Base-by-base conservation (phyloP, 2,329 filamentous ascomycete genomes). In the Orbilia brochopaga region DNA sequence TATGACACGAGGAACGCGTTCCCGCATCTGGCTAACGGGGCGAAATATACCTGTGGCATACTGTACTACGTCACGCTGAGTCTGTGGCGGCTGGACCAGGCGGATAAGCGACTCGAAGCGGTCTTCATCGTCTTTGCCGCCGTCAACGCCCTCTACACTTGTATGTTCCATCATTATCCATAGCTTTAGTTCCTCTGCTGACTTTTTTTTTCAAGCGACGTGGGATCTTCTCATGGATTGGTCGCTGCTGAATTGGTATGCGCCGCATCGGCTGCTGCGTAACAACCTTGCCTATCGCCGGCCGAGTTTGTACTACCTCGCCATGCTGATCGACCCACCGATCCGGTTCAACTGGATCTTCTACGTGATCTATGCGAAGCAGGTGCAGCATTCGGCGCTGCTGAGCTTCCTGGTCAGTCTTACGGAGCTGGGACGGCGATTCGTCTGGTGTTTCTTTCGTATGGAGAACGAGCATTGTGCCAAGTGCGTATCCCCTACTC, bases 201-300 rank as follows among this genome's bases (percentile, higher is more conserved):
- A 58, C 50, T 69, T 37, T 48, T 32, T 44, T 40, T 75, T 0
- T 7, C 2, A 61, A 88, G 86, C 88, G 8, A 85, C 96, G 46
- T 99, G 94, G 94, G 94, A 99, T 78, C 81, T 99, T 1, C 87
- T 91, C 74, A 97, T 97, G 90, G 94, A 99, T 79, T 97, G 94
- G 84, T 94, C 90, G 67, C 83, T 97, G n/a, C 84, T 93, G 1
- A 92, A 97, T 76, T 84, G 89, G 0, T 86, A 88, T 62, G 86
- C 90, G 0, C 85, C 85, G 10, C 83, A 90, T 74, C 84, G 82
- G 1, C 83, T 88, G 54, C 85, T 97, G 10, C 88, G 94, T 5
- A 86, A 93, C 67, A 88, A 90, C 7, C 84, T 94, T 0, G 92
- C 88, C 0, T 89, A 94, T 76, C 93, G 93, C 77, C 83, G 83